A percentile compares a stretch with the other conserved stretches of the same genome.
Conservation (phyloP, 1,139 yeast species). For the Yamadazyma diddensiae region DNA sequence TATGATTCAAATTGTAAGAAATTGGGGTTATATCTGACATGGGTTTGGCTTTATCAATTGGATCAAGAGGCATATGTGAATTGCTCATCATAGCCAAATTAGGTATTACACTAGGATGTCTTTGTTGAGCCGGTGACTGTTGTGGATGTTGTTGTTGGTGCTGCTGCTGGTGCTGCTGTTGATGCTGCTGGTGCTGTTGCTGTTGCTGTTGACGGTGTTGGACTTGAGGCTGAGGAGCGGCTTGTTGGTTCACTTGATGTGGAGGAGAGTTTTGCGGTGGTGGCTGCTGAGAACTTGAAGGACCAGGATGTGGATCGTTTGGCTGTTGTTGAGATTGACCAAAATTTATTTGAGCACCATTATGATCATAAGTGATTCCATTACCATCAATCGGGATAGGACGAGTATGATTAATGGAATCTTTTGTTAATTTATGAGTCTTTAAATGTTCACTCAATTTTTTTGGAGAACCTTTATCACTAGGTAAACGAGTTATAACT, state of each 20-base stretch:
- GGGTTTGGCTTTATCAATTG: not conserved
- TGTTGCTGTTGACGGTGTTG: not conserved
- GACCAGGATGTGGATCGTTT: not conserved
- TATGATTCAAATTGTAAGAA: constrained; percentile 10
- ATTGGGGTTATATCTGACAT: not conserved
- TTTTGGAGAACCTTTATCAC: constrained; percentile 61
- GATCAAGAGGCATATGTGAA: not conserved
- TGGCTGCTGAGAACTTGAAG: not conserved
- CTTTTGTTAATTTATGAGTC: constrained; percentile 48
- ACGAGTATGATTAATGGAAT: constrained; percentile 34
- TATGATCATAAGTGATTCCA: constrained; percentile 32
- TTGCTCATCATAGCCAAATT: not conserved
- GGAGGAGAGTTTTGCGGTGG: not conserved
- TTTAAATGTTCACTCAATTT: constrained; percentile 55
- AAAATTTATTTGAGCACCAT: constrained; percentile 16
- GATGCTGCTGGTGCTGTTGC: not conserved
- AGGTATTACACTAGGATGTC: not conserved
- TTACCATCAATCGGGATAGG: constrained; percentile 38
- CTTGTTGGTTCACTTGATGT: too few species aligned
- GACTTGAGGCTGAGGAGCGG: not conserved
- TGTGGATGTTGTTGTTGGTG: not conserved
- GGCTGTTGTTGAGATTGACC: constrained; percentile 1
- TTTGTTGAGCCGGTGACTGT: not conserved
- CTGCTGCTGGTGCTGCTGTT: not conserved
- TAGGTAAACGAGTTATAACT: constrained; percentile 42